Evolutionary conservation across 148 eudicot genomes (phyloP).

Genomic region (Arctostaphylos glauca): DNA sequence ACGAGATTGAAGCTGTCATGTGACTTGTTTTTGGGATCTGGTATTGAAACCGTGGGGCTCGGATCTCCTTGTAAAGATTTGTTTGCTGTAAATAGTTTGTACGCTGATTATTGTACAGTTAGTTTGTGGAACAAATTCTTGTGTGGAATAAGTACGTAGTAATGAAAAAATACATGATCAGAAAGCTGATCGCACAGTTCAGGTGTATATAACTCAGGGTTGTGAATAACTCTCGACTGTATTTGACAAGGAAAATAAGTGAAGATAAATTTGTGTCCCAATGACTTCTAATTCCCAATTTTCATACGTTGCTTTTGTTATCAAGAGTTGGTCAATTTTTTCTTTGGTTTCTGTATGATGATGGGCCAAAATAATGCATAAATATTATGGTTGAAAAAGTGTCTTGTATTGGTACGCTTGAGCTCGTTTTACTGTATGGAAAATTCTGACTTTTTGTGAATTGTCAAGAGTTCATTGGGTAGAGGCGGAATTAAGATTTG

Average conservation of each 20-base stretch:
- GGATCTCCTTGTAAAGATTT: not conserved
- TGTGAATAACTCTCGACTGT: not conserved
- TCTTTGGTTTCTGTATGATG: not conserved
- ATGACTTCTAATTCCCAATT: not conserved
- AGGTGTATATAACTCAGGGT: not conserved
- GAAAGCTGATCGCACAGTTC: not conserved
- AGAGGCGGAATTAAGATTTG: too few relatives aligned
- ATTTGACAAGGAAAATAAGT: not conserved
- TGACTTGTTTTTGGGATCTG: not conserved
- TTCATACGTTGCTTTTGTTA: not conserved
- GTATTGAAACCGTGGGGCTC: not conserved
- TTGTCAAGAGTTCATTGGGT: not conserved
- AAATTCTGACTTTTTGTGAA: not conserved
- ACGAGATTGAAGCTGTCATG: too few relatives aligned
- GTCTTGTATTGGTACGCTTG: not conserved
- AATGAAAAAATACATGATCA: not conserved
- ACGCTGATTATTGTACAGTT: not conserved
- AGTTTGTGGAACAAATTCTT: not conserved
- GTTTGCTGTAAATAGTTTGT: slow-evolving; percentile 6
- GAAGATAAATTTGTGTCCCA: not conserved
- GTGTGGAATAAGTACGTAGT: not conserved
- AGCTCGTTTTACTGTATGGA: too few relatives aligned
- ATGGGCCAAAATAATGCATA: not conserved
- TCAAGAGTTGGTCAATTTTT: not conserved
- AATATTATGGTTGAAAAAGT: not conserved